Base-by-base conservation (phyloP, 495 filamentous ascomycete genomes). In the Aspergillus baeticus region DNA sequence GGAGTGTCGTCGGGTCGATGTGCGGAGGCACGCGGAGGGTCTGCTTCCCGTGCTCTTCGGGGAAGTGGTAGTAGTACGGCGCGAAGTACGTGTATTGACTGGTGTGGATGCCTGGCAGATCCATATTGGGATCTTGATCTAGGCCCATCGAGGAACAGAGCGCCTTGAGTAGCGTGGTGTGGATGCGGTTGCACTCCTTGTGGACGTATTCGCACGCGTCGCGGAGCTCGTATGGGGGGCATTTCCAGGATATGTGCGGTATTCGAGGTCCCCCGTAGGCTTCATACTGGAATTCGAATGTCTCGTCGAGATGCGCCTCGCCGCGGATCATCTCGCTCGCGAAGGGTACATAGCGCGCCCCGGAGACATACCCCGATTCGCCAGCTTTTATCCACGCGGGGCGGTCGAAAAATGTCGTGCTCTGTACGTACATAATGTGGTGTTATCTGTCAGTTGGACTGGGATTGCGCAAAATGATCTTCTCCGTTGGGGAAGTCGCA, bases 1-100 rank as follows among this genome's bases (percentile, higher is more conserved):
- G 48, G 34, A 51, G 18, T 1, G 34, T 51, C 20, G 48, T 38
- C 17, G 48, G 48, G 33, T 51, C 48, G 10, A 51, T 22, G 18
- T 51, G 48, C 2, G 26, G 34, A 29, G 31, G 33, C 11, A 51
- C 48, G n/a, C 48, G 48, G 17, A 21, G 48, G 10, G 34, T 20
- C 2, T 51, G 18, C 1, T 37, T 23, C 8, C 18, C 39, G 11
- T 13, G 10, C 10, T 13, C 10, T 10, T 22, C 39, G 22, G 17
- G 17, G 39, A 43, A 43, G 39, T 39, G 6, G 48, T 39, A 34
- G 22, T 39, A 22, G 14, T 15, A 39, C 6, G 48, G 48, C 13
- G 48, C 48, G 34, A 51, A 15, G 48, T 38, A 51, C 1, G 48
- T 6, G 48, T 51, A 39, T 14, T 39, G 22, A 3, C 7, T 4